A percentile compares a stretch with the other conserved stretches of the same genome.
phyloP scores from a whole-genome alignment of 2,329 filamentous ascomycete species.

The Trichoderma guizhouense region DNA sequence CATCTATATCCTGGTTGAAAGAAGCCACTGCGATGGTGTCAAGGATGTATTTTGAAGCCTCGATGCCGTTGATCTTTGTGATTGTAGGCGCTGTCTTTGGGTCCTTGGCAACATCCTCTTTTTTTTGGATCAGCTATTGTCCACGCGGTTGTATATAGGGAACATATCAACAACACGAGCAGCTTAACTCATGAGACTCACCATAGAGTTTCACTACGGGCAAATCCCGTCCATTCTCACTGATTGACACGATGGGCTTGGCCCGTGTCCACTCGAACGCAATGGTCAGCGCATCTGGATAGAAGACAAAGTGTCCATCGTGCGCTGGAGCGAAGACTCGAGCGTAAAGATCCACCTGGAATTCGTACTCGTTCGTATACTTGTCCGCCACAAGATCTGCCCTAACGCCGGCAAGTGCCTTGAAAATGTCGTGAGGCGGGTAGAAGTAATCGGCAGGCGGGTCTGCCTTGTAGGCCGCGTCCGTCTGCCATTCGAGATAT shows the following conservation, averaged over 20 bases:
- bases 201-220: constrained; percentile 25
- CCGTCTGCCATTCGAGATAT: constrained; percentile 48
- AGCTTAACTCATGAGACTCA: constrained; percentile 11
- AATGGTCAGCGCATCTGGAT: constrained; percentile 19
- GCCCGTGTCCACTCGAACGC: constrained; percentile 20
- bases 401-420: constrained; percentile 43
- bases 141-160: neutral
- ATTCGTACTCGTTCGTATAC: constrained; percentile 53
- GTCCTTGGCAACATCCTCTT: constrained; percentile 24
- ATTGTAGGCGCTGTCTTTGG: constrained; percentile 23
- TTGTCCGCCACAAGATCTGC: constrained; percentile 38
- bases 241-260: constrained; percentile 40
- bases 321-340: constrained; percentile 50
- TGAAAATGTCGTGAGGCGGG: constrained; percentile 46
- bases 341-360: constrained; percentile 52
- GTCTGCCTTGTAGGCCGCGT: constrained; percentile 45
- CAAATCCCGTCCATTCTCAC: constrained; percentile 29
- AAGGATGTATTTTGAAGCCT: constrained; percentile 25
- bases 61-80: constrained; percentile 29
- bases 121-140: neutral
- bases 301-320: constrained; percentile 58
- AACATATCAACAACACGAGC: neutral
- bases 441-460: constrained; percentile 51
- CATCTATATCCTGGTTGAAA: constrained; percentile 27
- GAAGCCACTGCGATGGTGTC: constrained; percentile 23